phyloP scores from a whole-genome alignment of 768 basidiomycete genomes.

The Suillus lakei region DNA sequence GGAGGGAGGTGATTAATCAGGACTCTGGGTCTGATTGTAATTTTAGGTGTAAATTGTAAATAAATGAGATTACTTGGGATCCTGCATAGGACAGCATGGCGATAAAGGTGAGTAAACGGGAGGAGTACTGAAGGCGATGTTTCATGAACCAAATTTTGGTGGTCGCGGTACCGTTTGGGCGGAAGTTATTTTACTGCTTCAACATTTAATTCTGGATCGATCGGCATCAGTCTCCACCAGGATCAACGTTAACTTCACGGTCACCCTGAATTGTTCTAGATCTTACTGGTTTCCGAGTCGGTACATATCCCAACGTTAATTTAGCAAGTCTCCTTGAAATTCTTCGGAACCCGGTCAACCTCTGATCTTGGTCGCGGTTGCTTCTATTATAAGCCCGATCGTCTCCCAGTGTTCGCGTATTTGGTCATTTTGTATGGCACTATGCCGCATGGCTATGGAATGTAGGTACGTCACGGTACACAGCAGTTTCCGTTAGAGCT shows the following conservation, averaged over 20 bases:
- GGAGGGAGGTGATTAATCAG: constrained; percentile 5
- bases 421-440: background rate
- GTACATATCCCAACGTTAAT: background rate
- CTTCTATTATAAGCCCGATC: background rate
- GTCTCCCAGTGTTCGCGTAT: background rate
- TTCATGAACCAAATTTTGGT: background rate
- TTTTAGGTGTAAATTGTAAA: constrained; percentile 17
- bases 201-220: constrained; percentile 1
- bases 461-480: background rate
- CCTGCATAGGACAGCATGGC: background rate
- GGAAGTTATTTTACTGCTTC: background rate
- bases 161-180: background rate
- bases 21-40: background rate
- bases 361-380: background rate
- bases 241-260: background rate
- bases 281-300: background rate
- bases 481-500: background rate
- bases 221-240: background rate
- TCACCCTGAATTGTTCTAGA: background rate
- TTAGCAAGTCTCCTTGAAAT: background rate
- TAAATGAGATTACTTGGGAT: background rate
- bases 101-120: background rate
- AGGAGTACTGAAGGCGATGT: background rate
- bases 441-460: background rate
- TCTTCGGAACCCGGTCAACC: background rate